These are phyloP conservation scores for Cryptosporidium sp. DNA, from an alignment of 169 alveolate species.

Conservation along the genomic window DNA sequence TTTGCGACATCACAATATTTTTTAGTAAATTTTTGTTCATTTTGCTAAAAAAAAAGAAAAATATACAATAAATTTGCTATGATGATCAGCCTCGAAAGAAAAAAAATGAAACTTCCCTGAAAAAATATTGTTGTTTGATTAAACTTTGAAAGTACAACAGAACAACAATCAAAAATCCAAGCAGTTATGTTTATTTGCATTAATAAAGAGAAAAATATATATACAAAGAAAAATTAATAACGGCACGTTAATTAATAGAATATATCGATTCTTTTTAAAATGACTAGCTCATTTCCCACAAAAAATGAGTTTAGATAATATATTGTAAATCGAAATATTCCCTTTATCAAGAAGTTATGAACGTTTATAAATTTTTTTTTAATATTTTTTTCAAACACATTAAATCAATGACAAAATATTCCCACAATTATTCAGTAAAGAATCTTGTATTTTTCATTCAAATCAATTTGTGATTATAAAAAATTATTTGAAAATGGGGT, in stretches of 20 bases:
- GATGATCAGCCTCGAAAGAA: too few relatives aligned
- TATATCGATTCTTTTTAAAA: background rate
- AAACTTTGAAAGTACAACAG: too few relatives aligned
- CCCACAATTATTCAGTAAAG: background rate
- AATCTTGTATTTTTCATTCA: background rate
- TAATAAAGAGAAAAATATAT: background rate
- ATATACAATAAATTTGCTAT: too few relatives aligned
- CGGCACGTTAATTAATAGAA: background rate
- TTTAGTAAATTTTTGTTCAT: too few relatives aligned
- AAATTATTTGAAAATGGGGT: background rate
- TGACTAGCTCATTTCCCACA: background rate
- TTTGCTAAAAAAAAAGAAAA: background rate
- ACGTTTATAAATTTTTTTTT: background rate
- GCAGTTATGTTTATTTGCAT: background rate
- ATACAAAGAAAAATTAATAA: background rate
- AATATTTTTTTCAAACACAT: background rate
- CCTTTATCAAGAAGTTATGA: background rate
- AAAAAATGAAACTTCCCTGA: too few relatives aligned
- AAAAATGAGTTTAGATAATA: background rate
- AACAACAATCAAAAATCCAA: too few relatives aligned
- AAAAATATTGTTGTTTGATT: too few relatives aligned
- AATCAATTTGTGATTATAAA: background rate
- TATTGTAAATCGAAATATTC: constrained; percentile 1
- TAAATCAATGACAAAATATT: background rate
- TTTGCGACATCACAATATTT: background rate